Evolutionary conservation across 2,329 filamentous ascomycete species (phyloP).

Genomic region (Alternaria sp.): DNA sequence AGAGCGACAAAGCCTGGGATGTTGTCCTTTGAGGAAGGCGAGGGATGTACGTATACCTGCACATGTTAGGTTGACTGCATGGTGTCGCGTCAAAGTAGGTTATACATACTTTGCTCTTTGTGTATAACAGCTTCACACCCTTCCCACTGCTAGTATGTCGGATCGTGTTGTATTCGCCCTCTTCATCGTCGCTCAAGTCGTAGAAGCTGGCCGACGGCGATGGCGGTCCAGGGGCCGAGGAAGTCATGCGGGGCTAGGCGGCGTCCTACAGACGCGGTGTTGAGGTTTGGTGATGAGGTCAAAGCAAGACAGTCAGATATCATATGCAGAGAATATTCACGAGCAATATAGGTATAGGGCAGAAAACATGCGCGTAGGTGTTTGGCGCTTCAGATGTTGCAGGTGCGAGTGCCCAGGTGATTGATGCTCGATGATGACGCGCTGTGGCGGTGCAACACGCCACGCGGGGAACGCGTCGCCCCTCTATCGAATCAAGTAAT

Average conservation of each 20-base stretch:
- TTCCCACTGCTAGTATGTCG: constrained; percentile 77
- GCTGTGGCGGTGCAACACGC: constrained; percentile 13
- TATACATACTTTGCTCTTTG: constrained; percentile 85
- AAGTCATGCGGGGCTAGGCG: constrained; percentile 42
- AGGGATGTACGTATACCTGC: constrained; percentile 94
- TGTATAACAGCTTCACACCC: constrained; percentile 92
- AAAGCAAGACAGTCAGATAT: background rate
- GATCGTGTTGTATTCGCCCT: constrained; percentile 94
- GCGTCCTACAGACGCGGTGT: constrained; percentile 3
- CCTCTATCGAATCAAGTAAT: constrained; percentile 1
- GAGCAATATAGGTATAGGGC: background rate
- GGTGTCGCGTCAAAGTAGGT: background rate
- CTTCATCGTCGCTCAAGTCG: constrained; percentile 94
- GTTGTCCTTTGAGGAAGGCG: constrained; percentile 92
- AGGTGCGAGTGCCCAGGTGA: constrained; percentile 18
- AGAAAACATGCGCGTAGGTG: constrained; percentile 12
- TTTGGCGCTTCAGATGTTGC: constrained; percentile 8
- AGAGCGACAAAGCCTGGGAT: constrained; percentile 93
- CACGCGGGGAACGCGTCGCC: constrained; percentile 13
- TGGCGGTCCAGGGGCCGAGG: constrained; percentile 53
- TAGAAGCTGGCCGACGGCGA: constrained; percentile 92
- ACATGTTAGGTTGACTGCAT: constrained; percentile 7
- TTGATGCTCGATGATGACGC: constrained; percentile 9
- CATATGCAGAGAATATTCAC: background rate
- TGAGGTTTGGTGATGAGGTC: background rate